Evolutionary conservation across 1,284 basidiomycete species (phyloP), one percentile per base, ranked within the genome.

Genomic region (Ustilago nuda): DNA sequence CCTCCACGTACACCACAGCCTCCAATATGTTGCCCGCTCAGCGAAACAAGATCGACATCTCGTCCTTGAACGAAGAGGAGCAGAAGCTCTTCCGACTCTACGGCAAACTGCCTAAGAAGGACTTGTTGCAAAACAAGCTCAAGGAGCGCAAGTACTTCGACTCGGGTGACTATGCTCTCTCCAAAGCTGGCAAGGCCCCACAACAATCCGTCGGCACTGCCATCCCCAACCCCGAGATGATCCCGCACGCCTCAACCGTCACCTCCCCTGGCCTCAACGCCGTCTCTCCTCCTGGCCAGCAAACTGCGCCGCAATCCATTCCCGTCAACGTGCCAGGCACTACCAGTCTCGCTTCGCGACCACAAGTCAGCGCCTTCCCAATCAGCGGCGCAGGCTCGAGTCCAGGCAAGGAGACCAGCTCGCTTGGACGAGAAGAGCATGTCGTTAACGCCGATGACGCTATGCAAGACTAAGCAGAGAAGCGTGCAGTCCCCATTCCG

Each of bases 131-230:
- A 84, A 96, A 95, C 89, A 94, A 95, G 91, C 93, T 95, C 87
- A 96, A 94, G 94, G 95, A 97, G 87, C 93, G 95, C 84, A 97
- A 97, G 87, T 98, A 94, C 88, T 98, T 98, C 87, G 95, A 98
- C 87, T 98, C 95, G 69, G 95, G 95, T 73, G 95, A 98, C 87
- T 98, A 98, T 85, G 94, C 94, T 58, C 89, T 98, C 80, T 95
- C 94, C 62, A 97, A 98, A 87, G 95, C 95, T 4, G 95, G 95
- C 37, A 92, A 93, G 46, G 90, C 92, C 27, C 92, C 94, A 53
- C 92, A 94, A 86, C 93, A 90, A 84, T 90, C 91, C 15, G 93
- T 96, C 56, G 95, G 95, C 48, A 97, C 94, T 33, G 92, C 94
- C 54, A 97, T 97, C 80, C 95, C 95, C 30, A 95, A 93, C 86